Evolutionary conservation across 225 moss, liverwort and hornwort species (phyloP).

Genomic region (Anthoceros angustus): DNA sequence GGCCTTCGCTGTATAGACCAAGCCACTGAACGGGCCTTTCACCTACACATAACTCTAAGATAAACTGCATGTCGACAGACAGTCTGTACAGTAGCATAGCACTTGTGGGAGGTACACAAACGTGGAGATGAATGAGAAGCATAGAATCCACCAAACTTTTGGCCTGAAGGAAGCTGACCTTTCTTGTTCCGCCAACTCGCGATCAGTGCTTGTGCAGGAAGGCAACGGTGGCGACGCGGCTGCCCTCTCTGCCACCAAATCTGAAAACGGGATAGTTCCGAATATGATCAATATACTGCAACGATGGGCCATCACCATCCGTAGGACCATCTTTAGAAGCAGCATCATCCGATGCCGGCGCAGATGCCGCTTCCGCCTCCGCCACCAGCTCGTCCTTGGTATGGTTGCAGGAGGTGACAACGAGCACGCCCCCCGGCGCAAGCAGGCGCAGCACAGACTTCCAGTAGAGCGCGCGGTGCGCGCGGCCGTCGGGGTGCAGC

Average conservation of each 20-base stretch:
- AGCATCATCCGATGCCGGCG: conserved; percentile 19
- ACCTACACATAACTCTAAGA: no score
- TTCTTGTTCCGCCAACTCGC: background rate
- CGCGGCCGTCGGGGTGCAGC: conserved; percentile 77
- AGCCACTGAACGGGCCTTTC: no score
- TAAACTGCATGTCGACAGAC: no score
- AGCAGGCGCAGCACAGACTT: conserved; percentile 36
- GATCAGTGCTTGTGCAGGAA: conserved; percentile 31
- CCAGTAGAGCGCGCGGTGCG: conserved; percentile 57
- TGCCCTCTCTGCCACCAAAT: conserved; percentile 77
- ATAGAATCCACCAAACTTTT: no score
- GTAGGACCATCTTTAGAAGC: conserved; percentile 26
- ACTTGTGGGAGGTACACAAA: background rate
- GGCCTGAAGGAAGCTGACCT: no score
- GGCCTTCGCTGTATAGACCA: background rate
- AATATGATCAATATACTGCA: conserved; percentile 72
- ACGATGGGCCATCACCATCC: conserved; percentile 14
- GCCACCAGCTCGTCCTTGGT: conserved; percentile 88
- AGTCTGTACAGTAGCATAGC: background rate
- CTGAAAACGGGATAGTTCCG: conserved; percentile 82
- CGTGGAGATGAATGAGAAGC: no score
- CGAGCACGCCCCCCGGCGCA: conserved; percentile 33
- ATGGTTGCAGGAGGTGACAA: conserved; percentile 71
- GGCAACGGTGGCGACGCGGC: conserved; percentile 72
- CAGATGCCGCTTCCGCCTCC: conserved; percentile 62